Evolutionary conservation across 78 protist genomes (phyloP), one percentile per base, ranked within the genome.

Genomic region (Cavenderia fasciculata): DNA sequence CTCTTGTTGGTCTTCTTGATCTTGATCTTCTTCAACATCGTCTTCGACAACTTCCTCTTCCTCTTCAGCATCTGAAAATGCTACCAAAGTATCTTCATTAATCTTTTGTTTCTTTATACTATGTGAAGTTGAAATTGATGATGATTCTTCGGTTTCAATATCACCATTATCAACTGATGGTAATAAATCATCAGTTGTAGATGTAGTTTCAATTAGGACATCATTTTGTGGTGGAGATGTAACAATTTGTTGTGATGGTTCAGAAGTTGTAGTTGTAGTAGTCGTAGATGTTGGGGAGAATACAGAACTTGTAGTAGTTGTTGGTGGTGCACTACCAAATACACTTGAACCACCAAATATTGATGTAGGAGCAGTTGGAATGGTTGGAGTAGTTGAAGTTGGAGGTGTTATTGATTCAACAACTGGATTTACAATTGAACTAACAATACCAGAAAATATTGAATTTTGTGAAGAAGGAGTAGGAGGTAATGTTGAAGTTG

Each of bases 21-120:
- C 21, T 57, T 57, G 41, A 18, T 57, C 33, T 7, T 57, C 63
- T 3, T 25, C 34, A 27, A 3, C 63, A 25, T 23, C 33, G 25
- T 23, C 10, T 6, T 36, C 27, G 6, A 16, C 63, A 57, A 23
- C 68, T 18, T 47, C 29, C 6, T 38, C 44, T 19, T 57, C 90
- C 14, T 18, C 78, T 33, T 82, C 90, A 10, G 52, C 78, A 43
- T 82, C 90, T 14, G 78, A 46, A 5, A 33, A 41, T 4, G 77
- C 43, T 10, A n/a, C 43, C 21, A 41, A 25, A 1, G 90, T 38
- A 33, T 72, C 78, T 12, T 68, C 34, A 27, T 66, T 71, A 14
- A 68, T 23, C n/a, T 68, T 82, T 57, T 68, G 90, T 82, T 82
- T 82, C 63, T 82, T 82, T 25, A 61, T 34, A 25, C 43, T 66